Evolutionary conservation across 495 filamentous ascomycete species (phyloP).

Genomic region (Haplographium delicatum): DNA sequence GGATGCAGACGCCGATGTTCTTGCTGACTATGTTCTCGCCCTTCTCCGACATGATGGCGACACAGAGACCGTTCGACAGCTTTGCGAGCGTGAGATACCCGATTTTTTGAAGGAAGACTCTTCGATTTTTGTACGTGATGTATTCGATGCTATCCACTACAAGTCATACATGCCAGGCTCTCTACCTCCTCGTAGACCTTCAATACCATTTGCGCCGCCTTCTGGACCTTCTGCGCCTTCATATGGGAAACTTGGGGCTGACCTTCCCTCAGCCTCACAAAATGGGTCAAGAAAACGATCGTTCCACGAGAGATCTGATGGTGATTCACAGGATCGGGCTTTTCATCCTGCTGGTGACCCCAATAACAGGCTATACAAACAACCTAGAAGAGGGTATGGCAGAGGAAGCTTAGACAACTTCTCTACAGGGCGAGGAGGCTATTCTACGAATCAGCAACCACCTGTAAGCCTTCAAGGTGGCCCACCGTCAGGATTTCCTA

Average conservation of each 20-base stretch:
- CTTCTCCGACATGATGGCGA: conserved; percentile 76
- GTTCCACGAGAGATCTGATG: conserved; percentile 53
- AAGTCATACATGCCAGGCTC: conserved; percentile 56
- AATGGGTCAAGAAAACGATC: conserved; percentile 49
- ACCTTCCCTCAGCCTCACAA: conserved; percentile 21
- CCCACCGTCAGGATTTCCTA: conserved; percentile 8
- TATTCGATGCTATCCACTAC: conserved; percentile 67
- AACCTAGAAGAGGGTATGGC: conserved; percentile 53
- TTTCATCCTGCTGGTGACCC: conserved; percentile 26
- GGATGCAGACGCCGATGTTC: conserved; percentile 90
- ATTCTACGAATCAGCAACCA: conserved; percentile 6
- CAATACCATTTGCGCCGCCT: conserved; percentile 24
- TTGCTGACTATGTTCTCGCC: conserved; percentile 94
- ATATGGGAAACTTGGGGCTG: conserved; percentile 19
- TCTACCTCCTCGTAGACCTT: conserved; percentile 31
- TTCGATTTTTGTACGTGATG: conserved; percentile 72
- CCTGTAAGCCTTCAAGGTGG: conserved; percentile 3
- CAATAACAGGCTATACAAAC: conserved; percentile 59
- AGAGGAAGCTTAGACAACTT: conserved; percentile 37
- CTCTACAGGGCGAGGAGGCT: conserved; percentile 21
- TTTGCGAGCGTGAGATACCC: conserved; percentile 72
- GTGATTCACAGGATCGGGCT: conserved; percentile 35
- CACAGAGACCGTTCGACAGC: conserved; percentile 63
- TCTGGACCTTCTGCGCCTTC: conserved; percentile 15
- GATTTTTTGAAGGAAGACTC: conserved; percentile 91